A percentile compares a stretch with the other conserved stretches of the same genome.
Evolutionary conservation across 108 stramenopile species (phyloP).

Genomic region (Ochromonas danica): DNA sequence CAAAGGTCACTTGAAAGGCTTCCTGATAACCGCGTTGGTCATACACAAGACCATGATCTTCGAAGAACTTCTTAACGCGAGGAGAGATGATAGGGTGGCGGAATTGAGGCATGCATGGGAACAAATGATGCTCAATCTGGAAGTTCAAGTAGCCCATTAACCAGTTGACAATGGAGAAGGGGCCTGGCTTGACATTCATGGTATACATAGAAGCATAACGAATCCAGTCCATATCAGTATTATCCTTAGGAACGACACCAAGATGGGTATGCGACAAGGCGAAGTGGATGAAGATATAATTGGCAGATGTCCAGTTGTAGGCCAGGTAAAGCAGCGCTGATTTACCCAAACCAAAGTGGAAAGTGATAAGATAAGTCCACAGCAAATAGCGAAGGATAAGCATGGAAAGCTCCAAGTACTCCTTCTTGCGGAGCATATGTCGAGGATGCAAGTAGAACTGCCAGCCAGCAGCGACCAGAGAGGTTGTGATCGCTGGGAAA

Average conservation of each 20-base stretch:
- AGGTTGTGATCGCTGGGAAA: slow-evolving; percentile 37
- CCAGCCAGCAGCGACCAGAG: slow-evolving; percentile 41
- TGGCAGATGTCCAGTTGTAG: slow-evolving; percentile 31
- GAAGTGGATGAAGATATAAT: slow-evolving; percentile 48
- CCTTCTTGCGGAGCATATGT: slow-evolving; percentile 36
- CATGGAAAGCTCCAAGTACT: not conserved
- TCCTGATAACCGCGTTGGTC: slow-evolving; percentile 54
- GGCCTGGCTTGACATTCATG: slow-evolving; percentile 53
- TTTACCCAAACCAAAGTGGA: not conserved
- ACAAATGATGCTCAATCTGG: slow-evolving; percentile 74
- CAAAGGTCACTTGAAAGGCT: slow-evolving; percentile 29
- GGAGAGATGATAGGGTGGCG: slow-evolving; percentile 69
- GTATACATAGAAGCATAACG: slow-evolving; percentile 45
- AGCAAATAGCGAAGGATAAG: slow-evolving; percentile 36
- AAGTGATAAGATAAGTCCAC: slow-evolving; percentile 17
- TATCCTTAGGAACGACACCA: slow-evolving; percentile 34
- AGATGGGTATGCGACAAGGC: slow-evolving; percentile 46
- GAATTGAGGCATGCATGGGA: slow-evolving; percentile 77
- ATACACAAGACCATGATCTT: slow-evolving; percentile 69
- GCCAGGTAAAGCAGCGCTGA: slow-evolving; percentile 11
- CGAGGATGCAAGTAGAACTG: slow-evolving; percentile 43
- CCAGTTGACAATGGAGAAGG: slow-evolving; percentile 17
- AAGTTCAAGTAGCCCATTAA: slow-evolving; percentile 36
- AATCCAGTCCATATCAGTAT: slow-evolving; percentile 43
- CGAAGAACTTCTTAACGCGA: slow-evolving; percentile 66